Evolutionary conservation across 768 basidiomycete genomes (phyloP).

Genomic region (Russula lepida): DNA sequence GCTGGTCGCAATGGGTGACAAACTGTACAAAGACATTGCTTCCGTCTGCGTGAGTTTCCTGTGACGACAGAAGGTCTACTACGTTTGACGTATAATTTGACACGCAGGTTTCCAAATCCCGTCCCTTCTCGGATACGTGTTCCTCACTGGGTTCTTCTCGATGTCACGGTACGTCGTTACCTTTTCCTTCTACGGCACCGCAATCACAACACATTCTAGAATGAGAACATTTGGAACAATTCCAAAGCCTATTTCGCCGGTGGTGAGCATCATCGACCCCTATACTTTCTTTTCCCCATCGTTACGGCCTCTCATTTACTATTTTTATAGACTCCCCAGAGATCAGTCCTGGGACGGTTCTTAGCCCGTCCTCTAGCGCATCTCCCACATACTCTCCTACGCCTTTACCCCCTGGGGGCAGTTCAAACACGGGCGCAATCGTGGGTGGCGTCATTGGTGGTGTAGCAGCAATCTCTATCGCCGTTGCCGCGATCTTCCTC

Average conservation of each 20-base stretch:
- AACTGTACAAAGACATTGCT: not conserved
- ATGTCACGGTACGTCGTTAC: not conserved
- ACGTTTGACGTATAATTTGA: not conserved
- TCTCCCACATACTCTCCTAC: not conserved
- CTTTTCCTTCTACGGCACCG: not conserved
- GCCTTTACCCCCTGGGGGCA: not conserved
- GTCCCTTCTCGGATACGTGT: not conserved
- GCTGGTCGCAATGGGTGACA: not conserved
- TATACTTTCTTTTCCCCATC: not conserved
- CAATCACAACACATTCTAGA: not conserved
- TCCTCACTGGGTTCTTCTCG: not conserved
- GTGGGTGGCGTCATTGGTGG: not conserved
- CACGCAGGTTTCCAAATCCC: not conserved
- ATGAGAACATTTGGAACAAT: not conserved
- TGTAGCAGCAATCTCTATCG: not conserved
- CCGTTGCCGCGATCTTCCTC: not conserved
- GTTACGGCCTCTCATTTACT: not conserved
- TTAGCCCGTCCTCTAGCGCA: not conserved
- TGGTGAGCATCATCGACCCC: not conserved
- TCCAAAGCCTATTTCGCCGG: not conserved
- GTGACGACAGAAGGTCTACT: not conserved
- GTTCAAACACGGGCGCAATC: not conserved
- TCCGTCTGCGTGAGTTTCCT: not conserved
- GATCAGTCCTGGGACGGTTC: not conserved
- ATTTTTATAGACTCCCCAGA: not conserved